phyloP scores from a whole-genome alignment of 495 filamentous ascomycete species.

The Daldinia bambusicola region DNA sequence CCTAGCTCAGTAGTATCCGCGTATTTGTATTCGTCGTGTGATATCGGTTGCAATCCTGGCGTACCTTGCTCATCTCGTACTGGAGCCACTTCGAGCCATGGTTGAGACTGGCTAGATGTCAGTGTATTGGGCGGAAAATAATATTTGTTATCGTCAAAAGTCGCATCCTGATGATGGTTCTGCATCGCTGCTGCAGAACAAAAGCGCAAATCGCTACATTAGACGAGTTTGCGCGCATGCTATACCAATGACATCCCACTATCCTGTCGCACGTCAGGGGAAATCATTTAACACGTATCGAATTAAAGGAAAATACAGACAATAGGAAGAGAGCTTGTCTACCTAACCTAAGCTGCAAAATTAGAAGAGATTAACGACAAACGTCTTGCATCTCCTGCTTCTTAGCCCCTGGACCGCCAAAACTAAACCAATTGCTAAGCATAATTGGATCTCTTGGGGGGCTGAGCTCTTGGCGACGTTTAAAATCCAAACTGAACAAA shows the following conservation, averaged over 20 bases:
- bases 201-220: conserved; percentile 10
- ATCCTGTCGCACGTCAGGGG: background rate
- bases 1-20: conserved; percentile 1
- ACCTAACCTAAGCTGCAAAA: background rate
- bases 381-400: background rate
- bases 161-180: conserved; percentile 21
- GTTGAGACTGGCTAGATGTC: conserved; percentile 10
- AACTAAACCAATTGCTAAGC: background rate
- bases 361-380: background rate
- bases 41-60: conserved; percentile 25
- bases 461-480: background rate
- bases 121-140: conserved; percentile 21
- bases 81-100: conserved; percentile 17
- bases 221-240: conserved; percentile 6
- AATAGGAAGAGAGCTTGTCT: background rate
- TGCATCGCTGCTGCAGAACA: conserved; percentile 36
- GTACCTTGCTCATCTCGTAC: conserved; percentile 30
- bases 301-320: background rate
- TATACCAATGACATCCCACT: background rate
- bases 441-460: conserved; percentile 3
- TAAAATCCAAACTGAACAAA: background rate
- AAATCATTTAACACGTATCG: background rate
- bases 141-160: conserved; percentile 34
- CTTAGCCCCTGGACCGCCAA: conserved; percentile 5
- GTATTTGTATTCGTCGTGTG: conserved; percentile 30